Evolutionary conservation across 148 eudicot genomes (phyloP).

Genomic region (Silene conica): DNA sequence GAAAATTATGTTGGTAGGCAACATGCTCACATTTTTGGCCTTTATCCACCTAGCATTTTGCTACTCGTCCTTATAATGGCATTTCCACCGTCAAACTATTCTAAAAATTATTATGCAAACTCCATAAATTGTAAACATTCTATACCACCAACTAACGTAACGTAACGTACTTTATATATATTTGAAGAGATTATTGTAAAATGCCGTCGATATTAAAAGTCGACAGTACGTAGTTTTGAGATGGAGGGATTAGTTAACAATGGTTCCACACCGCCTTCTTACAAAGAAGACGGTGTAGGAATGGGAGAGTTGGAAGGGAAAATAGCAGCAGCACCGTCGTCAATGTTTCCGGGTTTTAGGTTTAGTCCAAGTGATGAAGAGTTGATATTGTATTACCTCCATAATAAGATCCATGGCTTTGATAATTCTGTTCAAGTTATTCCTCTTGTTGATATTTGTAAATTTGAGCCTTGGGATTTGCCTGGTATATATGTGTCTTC

Average conservation of each 20-base stretch:
- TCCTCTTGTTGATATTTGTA: slow-evolving; percentile 67
- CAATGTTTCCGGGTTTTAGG: slow-evolving; percentile 71
- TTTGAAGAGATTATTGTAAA: no score
- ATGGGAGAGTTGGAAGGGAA: slow-evolving; percentile 33
- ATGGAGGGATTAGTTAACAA: neutral
- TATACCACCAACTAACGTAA: no score
- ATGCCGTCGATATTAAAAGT: neutral
- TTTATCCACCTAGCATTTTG: neutral
- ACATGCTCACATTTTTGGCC: neutral
- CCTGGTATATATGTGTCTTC: slow-evolving; percentile 62
- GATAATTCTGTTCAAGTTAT: slow-evolving; percentile 57
- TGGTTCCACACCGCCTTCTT: neutral
- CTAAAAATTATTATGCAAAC: no score
- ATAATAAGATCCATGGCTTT: slow-evolving; percentile 56
- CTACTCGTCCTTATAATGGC: neutral
- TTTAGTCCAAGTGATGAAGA: slow-evolving; percentile 85
- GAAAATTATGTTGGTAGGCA: neutral
- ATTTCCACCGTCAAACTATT: neutral
- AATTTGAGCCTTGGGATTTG: slow-evolving; percentile 82
- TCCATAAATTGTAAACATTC: no score
- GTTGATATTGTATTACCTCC: slow-evolving; percentile 54
- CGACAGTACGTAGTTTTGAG: neutral
- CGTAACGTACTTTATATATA: no score
- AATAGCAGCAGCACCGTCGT: slow-evolving; percentile 56
- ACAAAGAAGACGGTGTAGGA: neutral